Base-by-base conservation (phyloP, 2,329 filamentous ascomycete species). In the Trichoderma sp. region DNA sequence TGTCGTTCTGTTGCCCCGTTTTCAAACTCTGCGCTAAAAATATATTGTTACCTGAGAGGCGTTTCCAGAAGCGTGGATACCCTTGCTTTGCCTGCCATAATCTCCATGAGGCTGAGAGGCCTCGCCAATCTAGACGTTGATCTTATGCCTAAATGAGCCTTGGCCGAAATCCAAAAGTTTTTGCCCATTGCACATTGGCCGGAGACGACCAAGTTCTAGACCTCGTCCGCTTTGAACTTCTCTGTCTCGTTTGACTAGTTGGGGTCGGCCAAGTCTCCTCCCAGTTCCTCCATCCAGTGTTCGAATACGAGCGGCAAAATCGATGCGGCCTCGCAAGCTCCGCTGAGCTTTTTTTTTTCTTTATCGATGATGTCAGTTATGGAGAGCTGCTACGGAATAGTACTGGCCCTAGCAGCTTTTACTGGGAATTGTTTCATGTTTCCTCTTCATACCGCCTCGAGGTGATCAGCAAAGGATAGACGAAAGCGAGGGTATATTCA, bases 61-160 rank as follows among this genome's bases (percentile, higher is more conserved):
- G 35, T 47, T 59, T 35, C 55, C 55, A 67, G 63, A 47, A 67
- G 24, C 63, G 27, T 66, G 66, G 59, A 56, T 68, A 68, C 59
- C 57, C 57, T 47, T 62, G 58, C 66, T 68, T 68, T 57, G 37
- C 35, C 29, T 66, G 11, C 14, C 37, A n/a, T 29, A 59, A n/a
- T 58, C 37, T 33, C 55, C 29, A 59, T 49, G 63, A 67, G 53
- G 63, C 63, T 66, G 63, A 66, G 37, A n/a, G 31, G 35, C 53
- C 57, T 68, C 65, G 65, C 65, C 65, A 68, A 68, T 68, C 65
- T 60, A 61, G 49, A 60, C 31, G 57, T 43, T 61, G 56, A 55
- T 68, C 56, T 52, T 53, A 49, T 49, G 64, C 55, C 37, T 37
- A 68, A 68, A 60, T 35, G 27, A 52, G 65, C 40, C 56, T 60